A percentile compares a stretch with the other conserved stretches of the same genome.
Conservation (phyloP, 257 asterid genomes). For the Prunella vulgaris region DNA sequence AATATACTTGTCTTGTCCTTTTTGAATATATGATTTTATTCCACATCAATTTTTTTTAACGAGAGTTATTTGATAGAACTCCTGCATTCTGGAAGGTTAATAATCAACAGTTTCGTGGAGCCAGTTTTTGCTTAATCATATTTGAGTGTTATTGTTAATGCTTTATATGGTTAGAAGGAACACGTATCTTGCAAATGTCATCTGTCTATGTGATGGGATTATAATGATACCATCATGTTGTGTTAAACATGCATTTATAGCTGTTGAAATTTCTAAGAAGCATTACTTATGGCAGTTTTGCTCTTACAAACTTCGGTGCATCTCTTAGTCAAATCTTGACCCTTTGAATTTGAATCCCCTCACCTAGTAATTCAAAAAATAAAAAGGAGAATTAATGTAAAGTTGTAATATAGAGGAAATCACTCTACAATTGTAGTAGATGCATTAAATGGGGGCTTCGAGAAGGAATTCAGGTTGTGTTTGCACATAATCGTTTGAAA, state of each 20-base stretch:
- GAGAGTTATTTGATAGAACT: not conserved
- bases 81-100: not conserved
- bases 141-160: not conserved
- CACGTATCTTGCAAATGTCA: not conserved
- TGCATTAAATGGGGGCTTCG: too few relatives aligned
- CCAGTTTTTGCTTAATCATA: slow-evolving; percentile 4
- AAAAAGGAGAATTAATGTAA: not conserved
- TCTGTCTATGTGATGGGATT: slow-evolving; percentile 1
- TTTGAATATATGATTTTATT: not conserved
- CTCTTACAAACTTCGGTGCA: not conserved
- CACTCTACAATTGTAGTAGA: too few relatives aligned
- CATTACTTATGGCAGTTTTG: not conserved
- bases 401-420: not conserved
- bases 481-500: too few relatives aligned
- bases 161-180: not conserved
- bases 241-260: too few relatives aligned
- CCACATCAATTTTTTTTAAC: not conserved
- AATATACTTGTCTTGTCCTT: not conserved
- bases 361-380: too few relatives aligned
- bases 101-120: not conserved
- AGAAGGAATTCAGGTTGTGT: too few relatives aligned
- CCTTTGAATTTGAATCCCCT: too few relatives aligned
- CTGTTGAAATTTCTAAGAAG: not conserved
- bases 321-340: not conserved
- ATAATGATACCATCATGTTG: too few relatives aligned